phyloP scores from a whole-genome alignment of 2,329 filamentous ascomycete genomes.

The Ophiostoma ulmi region DNA sequence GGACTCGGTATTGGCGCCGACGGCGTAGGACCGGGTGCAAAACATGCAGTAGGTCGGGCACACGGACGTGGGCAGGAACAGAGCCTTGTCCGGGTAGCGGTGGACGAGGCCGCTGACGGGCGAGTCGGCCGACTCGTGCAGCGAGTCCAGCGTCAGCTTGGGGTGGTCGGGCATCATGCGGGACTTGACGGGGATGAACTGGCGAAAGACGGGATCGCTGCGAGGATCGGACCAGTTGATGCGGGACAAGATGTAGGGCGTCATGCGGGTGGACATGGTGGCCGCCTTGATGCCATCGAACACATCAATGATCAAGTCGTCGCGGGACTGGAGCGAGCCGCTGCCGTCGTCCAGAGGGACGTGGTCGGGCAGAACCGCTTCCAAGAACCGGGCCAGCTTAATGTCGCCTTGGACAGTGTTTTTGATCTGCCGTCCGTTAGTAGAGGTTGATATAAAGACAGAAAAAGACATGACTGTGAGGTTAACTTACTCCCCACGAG shows the following conservation, averaged over 20 bases:
- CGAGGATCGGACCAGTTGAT: constrained; percentile 56
- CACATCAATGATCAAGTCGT: constrained; percentile 53
- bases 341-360: constrained; percentile 39
- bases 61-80: constrained; percentile 55
- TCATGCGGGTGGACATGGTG: constrained; percentile 57
- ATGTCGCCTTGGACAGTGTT: constrained; percentile 47
- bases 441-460: neutral
- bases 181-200: constrained; percentile 56
- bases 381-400: constrained; percentile 47
- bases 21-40: constrained; percentile 57
- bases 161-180: constrained; percentile 51
- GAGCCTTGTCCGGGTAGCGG: constrained; percentile 58
- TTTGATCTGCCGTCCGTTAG: constrained; percentile 35
- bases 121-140: constrained; percentile 53
- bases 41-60: constrained; percentile 60
- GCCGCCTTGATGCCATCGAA: constrained; percentile 47
- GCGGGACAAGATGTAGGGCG: constrained; percentile 55
- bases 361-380: constrained; percentile 44
- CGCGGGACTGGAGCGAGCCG: constrained; percentile 39
- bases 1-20: constrained; percentile 51
- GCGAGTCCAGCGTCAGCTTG: constrained; percentile 50
- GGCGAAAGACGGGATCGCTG: constrained; percentile 54
- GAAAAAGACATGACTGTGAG: neutral
- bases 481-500: constrained; percentile 47
- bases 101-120: constrained; percentile 56